phyloP scores from a whole-genome alignment of 176 grass and related monocot genomes.

The Bonia amplexicaulis region DNA sequence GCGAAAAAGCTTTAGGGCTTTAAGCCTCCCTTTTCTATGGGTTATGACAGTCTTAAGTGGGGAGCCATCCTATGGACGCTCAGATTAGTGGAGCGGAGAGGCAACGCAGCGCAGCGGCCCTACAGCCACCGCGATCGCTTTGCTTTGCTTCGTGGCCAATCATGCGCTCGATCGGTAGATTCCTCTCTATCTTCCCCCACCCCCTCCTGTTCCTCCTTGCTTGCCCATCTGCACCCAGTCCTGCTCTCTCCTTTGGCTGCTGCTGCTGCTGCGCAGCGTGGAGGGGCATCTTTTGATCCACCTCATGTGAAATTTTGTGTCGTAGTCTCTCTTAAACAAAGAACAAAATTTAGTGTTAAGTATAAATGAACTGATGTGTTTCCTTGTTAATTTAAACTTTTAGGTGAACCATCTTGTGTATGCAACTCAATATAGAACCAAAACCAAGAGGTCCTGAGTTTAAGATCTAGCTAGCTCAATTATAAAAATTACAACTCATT shows the following conservation, averaged over 20 bases:
- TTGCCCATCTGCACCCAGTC: neutral
- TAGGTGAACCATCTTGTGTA: too few species aligned
- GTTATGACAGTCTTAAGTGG: neutral
- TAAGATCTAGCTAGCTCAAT: too few species aligned
- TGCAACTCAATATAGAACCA: too few species aligned
- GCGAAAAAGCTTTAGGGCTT: constrained; percentile 43
- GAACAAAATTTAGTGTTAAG: neutral
- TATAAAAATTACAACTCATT: too few species aligned
- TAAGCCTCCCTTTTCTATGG: neutral
- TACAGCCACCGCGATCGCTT: neutral
- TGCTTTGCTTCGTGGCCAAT: constrained; percentile 52
- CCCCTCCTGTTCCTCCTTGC: neutral
- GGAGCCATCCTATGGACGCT: constrained; percentile 22
- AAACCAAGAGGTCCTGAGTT: too few species aligned
- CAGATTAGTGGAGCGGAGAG: constrained; percentile 41
- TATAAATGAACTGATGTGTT: too few species aligned
- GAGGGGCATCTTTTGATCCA: neutral
- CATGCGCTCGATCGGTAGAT: constrained; percentile 43
- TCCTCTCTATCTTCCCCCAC: constrained; percentile 48
- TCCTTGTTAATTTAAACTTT: too few species aligned
- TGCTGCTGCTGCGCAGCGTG: neutral
- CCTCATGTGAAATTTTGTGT: constrained; percentile 20
- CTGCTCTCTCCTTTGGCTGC: neutral
- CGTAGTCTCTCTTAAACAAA: neutral
- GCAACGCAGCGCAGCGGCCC: constrained; percentile 24